These are phyloP conservation scores for Cladorrhinum sp. DNA, from an alignment of 2,329 filamentous ascomycete genomes.

Conservation along the genomic window DNA sequence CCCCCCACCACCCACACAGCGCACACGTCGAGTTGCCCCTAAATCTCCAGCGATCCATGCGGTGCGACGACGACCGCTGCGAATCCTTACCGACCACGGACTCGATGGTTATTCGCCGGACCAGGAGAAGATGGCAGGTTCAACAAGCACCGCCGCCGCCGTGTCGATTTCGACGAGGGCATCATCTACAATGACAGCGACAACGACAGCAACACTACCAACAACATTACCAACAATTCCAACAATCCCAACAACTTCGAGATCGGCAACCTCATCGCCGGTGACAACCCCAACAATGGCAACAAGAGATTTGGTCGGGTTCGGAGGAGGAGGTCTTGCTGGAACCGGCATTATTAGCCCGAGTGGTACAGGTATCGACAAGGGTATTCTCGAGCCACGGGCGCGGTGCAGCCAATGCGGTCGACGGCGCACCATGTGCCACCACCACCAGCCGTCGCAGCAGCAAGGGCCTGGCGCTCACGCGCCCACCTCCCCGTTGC, in stretches of 20 bases:
- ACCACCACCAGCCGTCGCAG: slow-evolving; percentile 15
- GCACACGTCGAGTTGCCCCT: neutral
- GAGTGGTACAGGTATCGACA: slow-evolving; percentile 18
- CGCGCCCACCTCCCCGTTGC: slow-evolving; percentile 13
- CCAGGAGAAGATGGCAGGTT: slow-evolving; percentile 22
- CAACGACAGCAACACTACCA: slow-evolving; percentile 9
- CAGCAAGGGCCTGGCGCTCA: slow-evolving; percentile 6
- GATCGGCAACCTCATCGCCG: slow-evolving; percentile 2
- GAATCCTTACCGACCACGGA: slow-evolving; percentile 1
- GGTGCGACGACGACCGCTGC: slow-evolving; percentile 15
- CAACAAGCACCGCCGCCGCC: slow-evolving; percentile 22
- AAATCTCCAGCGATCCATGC: slow-evolving; percentile 16
- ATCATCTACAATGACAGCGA: slow-evolving; percentile 11
- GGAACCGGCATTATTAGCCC: slow-evolving; percentile 2
- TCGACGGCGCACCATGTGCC: slow-evolving; percentile 25
- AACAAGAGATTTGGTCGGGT: slow-evolving; percentile 14
- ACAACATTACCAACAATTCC: slow-evolving; percentile 7
- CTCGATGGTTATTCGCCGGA: slow-evolving; percentile 23
- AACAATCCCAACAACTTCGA: slow-evolving; percentile 7
- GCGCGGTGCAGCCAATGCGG: slow-evolving; percentile 29
- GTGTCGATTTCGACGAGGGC: slow-evolving; percentile 22
- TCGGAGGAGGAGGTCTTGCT: neutral
- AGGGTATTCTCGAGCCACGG: slow-evolving; percentile 22
- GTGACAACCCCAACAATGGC: slow-evolving; percentile 3
- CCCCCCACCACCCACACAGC: slow-evolving; percentile 1